Base-by-base conservation (phyloP, 352 stramenopile species). In the Phytophthora nicotianae region DNA sequence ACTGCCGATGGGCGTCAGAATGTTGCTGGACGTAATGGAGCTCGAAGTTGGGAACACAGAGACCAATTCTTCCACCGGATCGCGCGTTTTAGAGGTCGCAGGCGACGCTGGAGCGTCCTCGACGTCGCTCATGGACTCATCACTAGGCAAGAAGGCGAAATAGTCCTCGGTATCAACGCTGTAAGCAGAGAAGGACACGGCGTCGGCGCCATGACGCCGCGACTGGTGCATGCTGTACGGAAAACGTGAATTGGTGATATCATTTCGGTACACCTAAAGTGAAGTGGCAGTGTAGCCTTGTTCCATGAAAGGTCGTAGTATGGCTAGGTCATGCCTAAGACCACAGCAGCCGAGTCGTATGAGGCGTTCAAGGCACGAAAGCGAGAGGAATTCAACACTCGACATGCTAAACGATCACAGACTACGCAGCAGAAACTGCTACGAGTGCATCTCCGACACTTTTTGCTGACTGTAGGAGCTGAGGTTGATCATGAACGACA, bases 131-230 rank as follows among this genome's bases (percentile, higher is more conserved):
- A 74, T 60, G 33, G 81, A 83, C 35, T 85, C 77, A 19, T 88
- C 81, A 57, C 79, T 91, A 4, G 81, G 79, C 37, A 88, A 33
- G n/a, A 76, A 74, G 16, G 78, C 55, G 55, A 79, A 83, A 69
- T 86, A 90, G 61, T 90, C 81, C 26, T 90, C 81, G 5, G 64
- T 76, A 46, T 53, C 49, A 20, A 48, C 58, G 43, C 17, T 66
- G 21, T 69, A 67, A 38, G 58, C 53, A 29, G 68, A 70, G 53
- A 75, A 70, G 9, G 68, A 55, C n/a, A 75, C 58, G 38, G 48
- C 68, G 40, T 55, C 17, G 11, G 41, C 23, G 3, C 20, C 43
- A 49, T 54, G 26, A 19, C 49, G 26, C 4, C 33, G 43, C 20
- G 35, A 24, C 37, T 60, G 53, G 37, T 68, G 54, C 61, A 69